These are phyloP conservation scores for Chytriomyces confervae DNA, from an alignment of 192 early-diverging fungal species.

Conservation along the genomic window DNA sequence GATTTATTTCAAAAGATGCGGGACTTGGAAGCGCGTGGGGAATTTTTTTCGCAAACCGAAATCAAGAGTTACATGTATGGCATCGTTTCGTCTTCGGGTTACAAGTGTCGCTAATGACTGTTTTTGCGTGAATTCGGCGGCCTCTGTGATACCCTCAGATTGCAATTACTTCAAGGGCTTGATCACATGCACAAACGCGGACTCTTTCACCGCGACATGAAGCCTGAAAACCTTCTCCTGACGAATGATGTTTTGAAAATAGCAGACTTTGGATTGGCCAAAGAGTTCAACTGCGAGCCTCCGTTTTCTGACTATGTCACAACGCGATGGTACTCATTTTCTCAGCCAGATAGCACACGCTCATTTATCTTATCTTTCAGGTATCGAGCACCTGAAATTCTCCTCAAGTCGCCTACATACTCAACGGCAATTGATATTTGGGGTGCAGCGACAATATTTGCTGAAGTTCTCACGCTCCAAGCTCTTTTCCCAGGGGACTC, in stretches of 20 bases:
- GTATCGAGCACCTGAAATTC: slow-evolving; percentile 87
- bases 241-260: slow-evolving; percentile 65
- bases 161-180: slow-evolving; percentile 86
- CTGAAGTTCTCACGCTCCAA: slow-evolving; percentile 73
- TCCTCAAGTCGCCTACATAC: slow-evolving; percentile 73
- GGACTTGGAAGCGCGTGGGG: slow-evolving; percentile 63
- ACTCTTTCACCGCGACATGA: slow-evolving; percentile 96
- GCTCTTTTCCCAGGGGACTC: slow-evolving; percentile 83
- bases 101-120: slow-evolving; percentile 29
- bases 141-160: slow-evolving; percentile 51
- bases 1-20: slow-evolving; percentile 92
- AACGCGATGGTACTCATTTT: slow-evolving; percentile 73
- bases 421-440: slow-evolving; percentile 84
- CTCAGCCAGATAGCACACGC: slow-evolving; percentile 28
- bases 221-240: slow-evolving; percentile 90
- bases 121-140: not conserved
- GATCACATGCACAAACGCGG: slow-evolving; percentile 88
- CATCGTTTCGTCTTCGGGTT: not conserved
- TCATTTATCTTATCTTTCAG: slow-evolving; percentile 31
- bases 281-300: slow-evolving; percentile 68
- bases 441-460: slow-evolving; percentile 80
- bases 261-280: slow-evolving; percentile 86
- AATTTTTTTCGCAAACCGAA: slow-evolving; percentile 63
- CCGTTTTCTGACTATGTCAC: slow-evolving; percentile 87
- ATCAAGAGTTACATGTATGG: slow-evolving; percentile 81